Conservation (phyloP, 2,329 filamentous ascomycete species). For the Fusarium denticulatum region DNA sequence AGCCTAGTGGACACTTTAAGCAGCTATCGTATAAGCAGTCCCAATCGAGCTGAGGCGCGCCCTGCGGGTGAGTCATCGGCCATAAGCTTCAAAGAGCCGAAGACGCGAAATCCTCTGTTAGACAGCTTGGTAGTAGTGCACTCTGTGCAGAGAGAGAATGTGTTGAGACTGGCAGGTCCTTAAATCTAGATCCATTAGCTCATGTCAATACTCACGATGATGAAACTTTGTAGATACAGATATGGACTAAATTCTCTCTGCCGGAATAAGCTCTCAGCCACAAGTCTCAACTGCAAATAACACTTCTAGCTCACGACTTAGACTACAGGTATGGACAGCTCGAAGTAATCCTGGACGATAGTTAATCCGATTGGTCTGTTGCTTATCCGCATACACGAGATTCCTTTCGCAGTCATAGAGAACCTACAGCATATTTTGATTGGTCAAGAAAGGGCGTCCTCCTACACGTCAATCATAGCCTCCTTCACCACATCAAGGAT, state of each 20-base stretch:
- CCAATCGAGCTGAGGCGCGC: background rate
- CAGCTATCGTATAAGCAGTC: background rate
- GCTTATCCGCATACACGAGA: too few species aligned
- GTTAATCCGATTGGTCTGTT: background rate
- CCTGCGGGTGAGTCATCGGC: background rate
- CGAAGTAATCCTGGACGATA: background rate
- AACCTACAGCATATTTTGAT: background rate
- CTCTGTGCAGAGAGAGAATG: background rate
- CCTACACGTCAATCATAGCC: background rate
- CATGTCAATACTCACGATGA: background rate
- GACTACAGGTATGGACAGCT: background rate
- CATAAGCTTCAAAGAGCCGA: too few species aligned
- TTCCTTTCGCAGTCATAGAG: background rate
- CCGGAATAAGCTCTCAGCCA: too few species aligned
- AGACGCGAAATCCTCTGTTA: too few species aligned
- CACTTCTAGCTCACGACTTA: too few species aligned
- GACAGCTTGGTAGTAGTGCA: accelerated
- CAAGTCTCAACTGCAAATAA: too few species aligned
- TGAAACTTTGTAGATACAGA: background rate
- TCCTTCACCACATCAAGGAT: accelerated
- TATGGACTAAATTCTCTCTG: too few species aligned
- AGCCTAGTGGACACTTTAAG: background rate
- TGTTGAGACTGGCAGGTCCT: background rate
- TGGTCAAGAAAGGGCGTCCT: background rate
- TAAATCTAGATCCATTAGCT: too few species aligned